Evolutionary conservation across 1,284 basidiomycete species (phyloP).

Genomic region (Irpex sp.): DNA sequence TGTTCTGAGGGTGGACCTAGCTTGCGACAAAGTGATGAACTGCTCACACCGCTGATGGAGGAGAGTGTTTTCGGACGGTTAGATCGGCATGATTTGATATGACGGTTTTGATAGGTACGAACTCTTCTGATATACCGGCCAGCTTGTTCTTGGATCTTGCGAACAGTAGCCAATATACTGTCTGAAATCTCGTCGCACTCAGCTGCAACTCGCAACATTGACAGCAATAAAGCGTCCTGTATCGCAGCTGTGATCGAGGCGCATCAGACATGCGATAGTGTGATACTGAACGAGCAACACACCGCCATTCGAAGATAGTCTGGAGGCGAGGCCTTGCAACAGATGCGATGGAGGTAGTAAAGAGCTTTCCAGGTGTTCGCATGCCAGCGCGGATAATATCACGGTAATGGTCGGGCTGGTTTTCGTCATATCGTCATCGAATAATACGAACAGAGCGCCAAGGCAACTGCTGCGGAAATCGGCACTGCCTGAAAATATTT

Average conservation of each 20-base stretch:
- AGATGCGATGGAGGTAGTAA: constrained; percentile 48
- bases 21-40: constrained; percentile 47
- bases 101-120: constrained; percentile 17
- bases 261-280: neutral
- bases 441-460: constrained; percentile 44
- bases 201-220: constrained; percentile 61
- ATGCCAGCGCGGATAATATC: constrained; percentile 57
- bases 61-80: neutral
- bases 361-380: constrained; percentile 52
- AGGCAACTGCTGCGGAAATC: constrained; percentile 47
- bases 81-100: constrained; percentile 4
- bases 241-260: constrained; percentile 45
- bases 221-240: constrained; percentile 64
- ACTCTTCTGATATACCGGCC: constrained; percentile 56
- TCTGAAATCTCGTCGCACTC: constrained; percentile 53
- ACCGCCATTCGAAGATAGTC: constrained; percentile 47
- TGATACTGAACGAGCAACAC: constrained; percentile 20
- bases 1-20: constrained; percentile 38
- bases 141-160: constrained; percentile 37
- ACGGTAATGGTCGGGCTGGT: constrained; percentile 60
- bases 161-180: constrained; percentile 39
- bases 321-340: constrained; percentile 45
- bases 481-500: constrained; percentile 31
- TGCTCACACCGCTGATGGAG: constrained; percentile 58
- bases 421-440: constrained; percentile 33